phyloP scores from a whole-genome alignment of 257 asterid species.

The Eucommia ulmoides region DNA sequence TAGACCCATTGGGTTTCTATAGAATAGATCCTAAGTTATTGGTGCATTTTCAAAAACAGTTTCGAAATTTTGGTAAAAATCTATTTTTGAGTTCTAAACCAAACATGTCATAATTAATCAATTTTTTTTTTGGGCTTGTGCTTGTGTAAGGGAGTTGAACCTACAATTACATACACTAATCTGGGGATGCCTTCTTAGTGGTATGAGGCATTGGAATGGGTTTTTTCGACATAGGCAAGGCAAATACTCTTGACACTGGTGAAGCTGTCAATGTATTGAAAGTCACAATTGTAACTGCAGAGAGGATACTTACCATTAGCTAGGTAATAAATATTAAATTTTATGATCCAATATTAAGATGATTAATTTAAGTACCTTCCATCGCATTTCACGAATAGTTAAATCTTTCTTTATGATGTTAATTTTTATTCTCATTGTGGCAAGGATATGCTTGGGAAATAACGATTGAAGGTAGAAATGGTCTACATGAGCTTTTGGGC shows the following conservation, averaged over 20 bases:
- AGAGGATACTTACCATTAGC: conserved; percentile 88
- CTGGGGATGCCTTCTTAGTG: conserved; percentile 84
- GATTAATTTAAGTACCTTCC: too few relatives aligned
- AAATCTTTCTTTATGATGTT: too few relatives aligned
- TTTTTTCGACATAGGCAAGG: conserved; percentile 94
- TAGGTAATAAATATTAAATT: too few relatives aligned
- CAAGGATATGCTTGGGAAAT: conserved; percentile 97
- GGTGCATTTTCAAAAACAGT: too few relatives aligned
- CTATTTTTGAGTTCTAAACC: too few relatives aligned
- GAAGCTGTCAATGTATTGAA: conserved; percentile 89
- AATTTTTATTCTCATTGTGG: conserved; percentile 15
- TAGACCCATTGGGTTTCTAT: too few relatives aligned
- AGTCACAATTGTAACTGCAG: conserved; percentile 88
- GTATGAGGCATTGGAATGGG: conserved; percentile 94
- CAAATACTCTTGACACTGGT: conserved; percentile 92
- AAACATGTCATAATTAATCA: too few relatives aligned
- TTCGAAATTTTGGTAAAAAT: too few relatives aligned
- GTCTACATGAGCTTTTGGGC: conserved; percentile 55
- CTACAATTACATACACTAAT: conserved; percentile 56
- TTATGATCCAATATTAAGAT: too few relatives aligned
- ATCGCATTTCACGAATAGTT: too few relatives aligned
- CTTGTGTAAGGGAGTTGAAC: conserved; percentile 74
- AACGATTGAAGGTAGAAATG: conserved; percentile 93
- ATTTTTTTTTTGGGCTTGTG: not conserved
- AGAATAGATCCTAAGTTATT: too few relatives aligned